Base-by-base conservation (phyloP, 139 green algal species). In the Mychonastes homosphaera region DNA sequence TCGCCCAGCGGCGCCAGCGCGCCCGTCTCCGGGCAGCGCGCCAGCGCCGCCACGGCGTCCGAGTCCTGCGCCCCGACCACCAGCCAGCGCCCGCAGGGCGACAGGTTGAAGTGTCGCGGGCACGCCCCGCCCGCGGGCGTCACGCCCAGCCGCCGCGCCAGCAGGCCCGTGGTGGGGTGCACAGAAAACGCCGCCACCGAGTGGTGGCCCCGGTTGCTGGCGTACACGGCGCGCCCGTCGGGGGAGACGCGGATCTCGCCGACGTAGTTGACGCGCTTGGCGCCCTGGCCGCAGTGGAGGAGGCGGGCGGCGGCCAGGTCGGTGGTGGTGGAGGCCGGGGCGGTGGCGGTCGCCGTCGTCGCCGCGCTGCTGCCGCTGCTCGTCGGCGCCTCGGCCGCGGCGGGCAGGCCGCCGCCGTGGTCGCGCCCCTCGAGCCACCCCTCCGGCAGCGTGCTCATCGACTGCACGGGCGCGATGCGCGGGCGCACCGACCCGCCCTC, bases 201-300 rank as follows among this genome's bases (percentile, higher is more conserved):
- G 59, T 67, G 43, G 49, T 67, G 59, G 28, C 59, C 59, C n/a
- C 59, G 59, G 49, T 67, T 67, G 36, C 24, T 44, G 13, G 59
- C 50, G 52, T 67, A 67, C 38, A 67, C 49, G 36, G 44, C 52
- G 59, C 50, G 59, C 8, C 59, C 59, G 24, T 34, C 39, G 16
- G 12, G 24, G 38, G 58, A 48, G 4, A 59, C 39, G 36, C 59
- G 58, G 38, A 67, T 67, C 49, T 67, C 59, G 1, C 59, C 50
- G 13, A 67, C 59, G 15, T 67, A 67, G 59, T 67, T 67, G n/a
- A n/a, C n/a, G n/a, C n/a, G n/a, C n/a, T n/a, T n/a, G n/a, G n/a
- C n/a, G n/a, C n/a, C n/a, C n/a, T n/a, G n/a, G n/a, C n/a, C n/a
- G n/a, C n/a, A n/a, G n/a, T n/a, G n/a, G n/a, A n/a, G n/a, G n/a